Base-by-base conservation (phyloP, 2,329 filamentous ascomycete genomes). In the Xylaria digitata region DNA sequence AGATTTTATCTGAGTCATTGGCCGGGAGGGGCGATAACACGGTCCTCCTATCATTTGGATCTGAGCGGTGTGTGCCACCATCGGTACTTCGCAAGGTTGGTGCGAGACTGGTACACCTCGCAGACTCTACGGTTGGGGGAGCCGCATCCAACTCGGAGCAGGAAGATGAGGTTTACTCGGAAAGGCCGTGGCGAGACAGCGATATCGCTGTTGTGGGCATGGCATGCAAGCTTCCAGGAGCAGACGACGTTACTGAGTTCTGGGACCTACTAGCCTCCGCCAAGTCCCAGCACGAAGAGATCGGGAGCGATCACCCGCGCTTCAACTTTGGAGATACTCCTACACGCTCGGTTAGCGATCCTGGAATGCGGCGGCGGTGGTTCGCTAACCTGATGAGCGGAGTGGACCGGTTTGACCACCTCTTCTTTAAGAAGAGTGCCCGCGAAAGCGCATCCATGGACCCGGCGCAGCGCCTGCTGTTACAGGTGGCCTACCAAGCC, bases 201-300 rank as follows among this genome's bases (percentile, higher is more conserved):
- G 59, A 58, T 37, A 69, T 82, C 53, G 80, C 80, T 2, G 72
- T 82, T 1, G 70, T 82, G 6, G 80, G 80, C 5, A 79, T 81
- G 78, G 72, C 79, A 0, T 65, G 70, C 45, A 75, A 78, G 37
- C 68, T 76, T 0, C 72, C 80, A 0, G 78, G 78, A 0, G 80
- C 78, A 5, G 74, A 80, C 6, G 71, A 76, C 48, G 34, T 78
- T 0, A 75, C 77, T 1, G 76, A 78, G 46, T 80, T 79, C 66
- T 77, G 71, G 72, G 46, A 76, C 0, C 59, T 81, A 15, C 60
- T 80, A 6, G 46, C 52, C 1, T 54, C 53, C 0, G 78, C 74
- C 3, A 23, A 73, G 57, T 78, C 76, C 2, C 76, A 80, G 59
- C 77, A 80, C 66, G 17, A 32, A 34, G 71, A 72, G 30, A 63